Conservation (phyloP, 1,284 basidiomycete genomes). For the Veloporphyrellus conicus region DNA sequence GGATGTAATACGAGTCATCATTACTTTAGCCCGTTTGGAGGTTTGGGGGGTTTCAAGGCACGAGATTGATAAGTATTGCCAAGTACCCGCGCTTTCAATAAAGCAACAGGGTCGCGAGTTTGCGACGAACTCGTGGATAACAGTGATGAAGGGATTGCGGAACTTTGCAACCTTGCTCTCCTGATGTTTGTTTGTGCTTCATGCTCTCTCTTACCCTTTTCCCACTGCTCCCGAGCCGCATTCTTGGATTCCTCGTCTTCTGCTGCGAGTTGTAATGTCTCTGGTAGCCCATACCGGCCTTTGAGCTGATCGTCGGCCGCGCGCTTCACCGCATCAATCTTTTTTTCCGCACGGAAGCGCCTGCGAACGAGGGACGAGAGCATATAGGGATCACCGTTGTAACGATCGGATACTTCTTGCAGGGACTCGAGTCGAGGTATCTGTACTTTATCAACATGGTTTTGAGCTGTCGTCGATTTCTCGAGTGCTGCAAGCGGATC, state of each 20-base stretch:
- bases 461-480: conserved; percentile 76
- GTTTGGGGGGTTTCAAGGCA: conserved; percentile 22
- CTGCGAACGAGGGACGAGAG: conserved; percentile 73
- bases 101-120: conserved; percentile 33
- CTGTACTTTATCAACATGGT: conserved; percentile 65
- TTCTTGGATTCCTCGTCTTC: conserved; percentile 54
- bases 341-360: conserved; percentile 83
- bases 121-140: conserved; percentile 18
- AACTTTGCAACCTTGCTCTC: conserved; percentile 43
- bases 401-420: conserved; percentile 66
- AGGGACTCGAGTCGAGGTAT: conserved; percentile 77
- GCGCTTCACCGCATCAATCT: conserved; percentile 62
- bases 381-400: conserved; percentile 80
- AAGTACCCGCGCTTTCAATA: conserved; percentile 54
- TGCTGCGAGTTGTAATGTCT: conserved; percentile 53
- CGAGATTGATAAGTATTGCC: conserved; percentile 46
- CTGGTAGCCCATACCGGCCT: conserved; percentile 69
- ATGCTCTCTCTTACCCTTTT: conserved; percentile 44
- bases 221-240: conserved; percentile 63
- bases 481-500: conserved; percentile 89
- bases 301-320: conserved; percentile 67
- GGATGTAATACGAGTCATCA: not conserved
- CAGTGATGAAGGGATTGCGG: conserved; percentile 31
- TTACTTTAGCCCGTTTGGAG: conserved; percentile 21
- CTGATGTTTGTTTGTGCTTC: conserved; percentile 43